Evolutionary conservation across 2,329 filamentous ascomycete species (phyloP).

Genomic region (Monosporascus sp.): DNA sequence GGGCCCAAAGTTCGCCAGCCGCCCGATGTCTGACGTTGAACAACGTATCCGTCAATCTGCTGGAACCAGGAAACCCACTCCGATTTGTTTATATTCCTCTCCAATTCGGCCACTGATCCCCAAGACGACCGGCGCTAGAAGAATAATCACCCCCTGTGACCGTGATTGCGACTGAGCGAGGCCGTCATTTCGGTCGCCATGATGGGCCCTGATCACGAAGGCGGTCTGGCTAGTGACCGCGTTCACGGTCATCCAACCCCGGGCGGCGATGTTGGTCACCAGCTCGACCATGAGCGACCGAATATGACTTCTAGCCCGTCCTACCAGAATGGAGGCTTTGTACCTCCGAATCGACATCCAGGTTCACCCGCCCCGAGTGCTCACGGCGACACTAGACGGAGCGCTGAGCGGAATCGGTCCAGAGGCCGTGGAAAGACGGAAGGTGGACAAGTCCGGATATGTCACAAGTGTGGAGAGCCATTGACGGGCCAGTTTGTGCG

Average conservation of each 20-base stretch:
- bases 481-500: constrained; percentile 95
- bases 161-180: constrained; percentile 9
- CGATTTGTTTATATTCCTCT: constrained; percentile 10
- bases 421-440: constrained; percentile 48
- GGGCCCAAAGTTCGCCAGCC: constrained; percentile 12
- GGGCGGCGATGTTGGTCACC: constrained; percentile 21
- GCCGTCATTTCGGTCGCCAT: constrained; percentile 22
- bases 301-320: constrained; percentile 28
- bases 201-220: constrained; percentile 30
- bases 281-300: constrained; percentile 28
- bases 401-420: constrained; percentile 55
- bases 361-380: constrained; percentile 34
- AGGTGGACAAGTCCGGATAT: constrained; percentile 60
- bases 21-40: constrained; percentile 27
- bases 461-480: constrained; percentile 83
- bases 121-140: background rate
- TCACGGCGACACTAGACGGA: constrained; percentile 43
- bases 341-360: constrained; percentile 25
- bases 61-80: constrained; percentile 9
- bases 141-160: background rate
- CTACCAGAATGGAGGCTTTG: constrained; percentile 23
- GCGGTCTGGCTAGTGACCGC: constrained; percentile 29
- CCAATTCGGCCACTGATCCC: constrained; percentile 5
- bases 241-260: constrained; percentile 24
- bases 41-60: constrained; percentile 17